phyloP scores from a whole-genome alignment of 192 early-diverging fungal genomes.

The Kickxella alabastrina region DNA sequence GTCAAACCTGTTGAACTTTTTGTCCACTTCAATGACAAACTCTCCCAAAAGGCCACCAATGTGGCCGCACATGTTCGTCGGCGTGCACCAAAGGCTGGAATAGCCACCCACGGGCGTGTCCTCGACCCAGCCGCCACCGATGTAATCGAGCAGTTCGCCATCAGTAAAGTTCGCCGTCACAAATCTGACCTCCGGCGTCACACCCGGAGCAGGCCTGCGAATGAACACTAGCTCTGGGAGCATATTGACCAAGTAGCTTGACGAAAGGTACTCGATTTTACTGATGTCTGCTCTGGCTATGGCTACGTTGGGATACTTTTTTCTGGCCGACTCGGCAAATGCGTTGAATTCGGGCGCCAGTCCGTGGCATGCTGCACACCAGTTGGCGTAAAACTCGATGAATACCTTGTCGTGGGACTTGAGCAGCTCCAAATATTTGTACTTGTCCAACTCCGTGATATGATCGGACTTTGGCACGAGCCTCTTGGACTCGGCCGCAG shows the following conservation, averaged over 20 bases:
- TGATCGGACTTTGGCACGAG: conserved; percentile 37
- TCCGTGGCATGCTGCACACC: conserved; percentile 48
- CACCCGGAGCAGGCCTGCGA: conserved; percentile 15
- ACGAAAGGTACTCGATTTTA: conserved; percentile 45
- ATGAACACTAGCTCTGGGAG: conserved; percentile 42
- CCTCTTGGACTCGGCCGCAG: conserved; percentile 17
- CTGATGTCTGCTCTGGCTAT: conserved; percentile 35
- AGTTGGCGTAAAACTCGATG: conserved; percentile 51
- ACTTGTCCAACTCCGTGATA: conserved; percentile 37
- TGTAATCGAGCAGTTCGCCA: conserved; percentile 31
- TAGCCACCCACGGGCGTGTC: conserved; percentile 37
- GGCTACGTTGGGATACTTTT: conserved; percentile 32
- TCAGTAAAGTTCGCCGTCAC: conserved; percentile 38
- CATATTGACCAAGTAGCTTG: conserved; percentile 47
- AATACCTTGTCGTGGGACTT: conserved; percentile 26
- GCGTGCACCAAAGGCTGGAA: conserved; percentile 46
- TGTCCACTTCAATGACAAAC: conserved; percentile 27
- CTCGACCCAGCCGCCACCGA: conserved; percentile 26
- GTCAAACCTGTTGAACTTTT: conserved; percentile 32
- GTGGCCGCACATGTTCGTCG: conserved; percentile 45
- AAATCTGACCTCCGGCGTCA: conserved; percentile 32
- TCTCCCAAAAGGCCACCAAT: conserved; percentile 43
- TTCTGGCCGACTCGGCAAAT: conserved; percentile 29
- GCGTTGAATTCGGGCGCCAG: conserved; percentile 33
- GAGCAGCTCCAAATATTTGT: conserved; percentile 24